Base-by-base conservation (phyloP, 2,329 filamentous ascomycete species). In the Aspergillus glaucus region DNA sequence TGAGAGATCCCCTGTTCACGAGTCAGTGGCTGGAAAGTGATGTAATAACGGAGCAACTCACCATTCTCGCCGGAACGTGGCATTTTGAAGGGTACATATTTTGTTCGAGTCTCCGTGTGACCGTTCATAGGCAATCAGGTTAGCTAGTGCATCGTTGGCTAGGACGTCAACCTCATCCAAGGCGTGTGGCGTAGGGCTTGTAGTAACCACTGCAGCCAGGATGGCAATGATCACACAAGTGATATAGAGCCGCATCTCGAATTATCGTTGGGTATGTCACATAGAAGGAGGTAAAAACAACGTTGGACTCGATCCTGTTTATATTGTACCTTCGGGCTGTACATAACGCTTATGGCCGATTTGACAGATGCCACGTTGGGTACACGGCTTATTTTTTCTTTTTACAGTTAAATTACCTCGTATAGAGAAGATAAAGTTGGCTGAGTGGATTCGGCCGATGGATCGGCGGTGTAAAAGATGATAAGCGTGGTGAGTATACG, bases 1-100 rank as follows among this genome's bases (percentile, higher is more conserved):
- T 15, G 4, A 51, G 43, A 12, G 46, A 45, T 2, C 49, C 49
- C 46, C 46, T 51, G 10, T 3, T 32, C 17, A 12, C 19, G 4
- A 17, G 19, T 40, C 12, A 19, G 30, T n/a, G n/a, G 7, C 8
- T 24, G 15, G 36, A 6, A 3, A n/a, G 15, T 17, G 10, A 21
- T 17, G 12, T 8, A 14, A 12, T 9, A 32, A 34, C 26, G 28
- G 3, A 12, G n/a, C 24, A 9, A 26, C 41, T 24, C 45, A 57
- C 56, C 56, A 59, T 49, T 59, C 56, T 22, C 55, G 46, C 12
- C 56, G 51, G 17, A 54, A 46, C 12, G 45, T 48, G 2, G 55
- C 48, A 7, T 50, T 59, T 4, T 45, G 39, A 1, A 49, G 49
- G 1, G 43, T 59, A 39, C 56, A 59, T 10, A 37, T 48, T 26